A percentile compares a stretch with the other conserved stretches of the same genome.
Conservation (phyloP, 495 filamentous ascomycete genomes). For the Amorphotheca resinae region DNA sequence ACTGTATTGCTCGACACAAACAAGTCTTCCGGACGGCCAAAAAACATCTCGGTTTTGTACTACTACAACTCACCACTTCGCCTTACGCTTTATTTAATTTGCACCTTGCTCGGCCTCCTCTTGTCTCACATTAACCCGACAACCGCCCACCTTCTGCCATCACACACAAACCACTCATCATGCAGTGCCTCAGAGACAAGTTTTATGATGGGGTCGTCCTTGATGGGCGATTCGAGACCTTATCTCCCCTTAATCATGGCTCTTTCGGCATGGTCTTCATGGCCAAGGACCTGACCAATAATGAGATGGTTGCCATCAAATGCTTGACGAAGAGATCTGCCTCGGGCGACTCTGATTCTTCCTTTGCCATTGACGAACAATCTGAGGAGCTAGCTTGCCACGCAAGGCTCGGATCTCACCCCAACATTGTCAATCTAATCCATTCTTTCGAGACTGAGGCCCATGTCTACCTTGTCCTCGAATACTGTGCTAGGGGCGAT, state of each 20-base stretch:
- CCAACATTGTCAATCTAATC: constrained; percentile 87
- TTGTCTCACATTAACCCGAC: neutral
- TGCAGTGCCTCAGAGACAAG: constrained; percentile 69
- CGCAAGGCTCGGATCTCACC: constrained; percentile 60
- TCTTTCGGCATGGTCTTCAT: constrained; percentile 98
- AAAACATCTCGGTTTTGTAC: constrained; percentile 20
- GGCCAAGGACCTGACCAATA: constrained; percentile 64
- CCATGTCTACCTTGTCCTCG: constrained; percentile 85
- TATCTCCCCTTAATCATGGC: constrained; percentile 93
- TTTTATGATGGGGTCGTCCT: constrained; percentile 63
- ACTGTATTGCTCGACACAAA: constrained; percentile 23
- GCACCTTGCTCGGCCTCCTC: constrained; percentile 1
- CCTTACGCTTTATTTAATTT: constrained; percentile 5
- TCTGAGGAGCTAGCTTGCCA: constrained; percentile 85
- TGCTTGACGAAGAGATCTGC: constrained; percentile 70
- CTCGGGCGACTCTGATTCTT: constrained; percentile 34
- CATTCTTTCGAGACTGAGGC: constrained; percentile 83
- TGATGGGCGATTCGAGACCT: constrained; percentile 76
- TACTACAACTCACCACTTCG: constrained; percentile 2
- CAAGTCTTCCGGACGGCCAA: constrained; percentile 21
- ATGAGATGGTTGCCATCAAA: constrained; percentile 82
- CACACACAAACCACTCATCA: constrained; percentile 28
- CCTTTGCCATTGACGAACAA: constrained; percentile 58
- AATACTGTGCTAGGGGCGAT: constrained; percentile 93
- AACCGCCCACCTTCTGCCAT: constrained; percentile 1